Evolutionary conservation across 352 stramenopile species (phyloP).

Genomic region (Globisporangium sylvaticum): DNA sequence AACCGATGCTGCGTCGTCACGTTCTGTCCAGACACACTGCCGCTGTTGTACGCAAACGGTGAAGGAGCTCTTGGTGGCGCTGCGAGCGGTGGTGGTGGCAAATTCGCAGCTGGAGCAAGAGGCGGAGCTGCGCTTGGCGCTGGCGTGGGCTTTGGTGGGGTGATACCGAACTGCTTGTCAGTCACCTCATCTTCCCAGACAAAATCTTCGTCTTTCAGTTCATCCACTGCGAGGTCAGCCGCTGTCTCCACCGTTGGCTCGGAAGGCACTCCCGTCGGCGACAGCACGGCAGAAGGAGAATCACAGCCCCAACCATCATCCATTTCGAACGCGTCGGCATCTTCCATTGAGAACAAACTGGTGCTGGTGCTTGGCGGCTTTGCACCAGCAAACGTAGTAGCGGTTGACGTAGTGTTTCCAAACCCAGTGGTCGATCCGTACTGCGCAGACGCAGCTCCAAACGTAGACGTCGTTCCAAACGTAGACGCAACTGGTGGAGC

Average conservation of each 20-base stretch:
- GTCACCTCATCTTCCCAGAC: constrained; percentile 42
- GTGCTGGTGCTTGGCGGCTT: constrained; percentile 23
- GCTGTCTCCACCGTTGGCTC: constrained; percentile 27
- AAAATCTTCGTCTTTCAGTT: constrained; percentile 32
- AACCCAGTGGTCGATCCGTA: not conserved
- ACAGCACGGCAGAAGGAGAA: constrained; percentile 67
- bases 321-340: constrained; percentile 49
- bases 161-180: constrained; percentile 16
- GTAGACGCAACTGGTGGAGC: not conserved
- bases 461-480: constrained; percentile 2
- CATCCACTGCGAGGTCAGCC: not conserved
- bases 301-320: constrained; percentile 74
- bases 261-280: constrained; percentile 50
- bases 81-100: not conserved
- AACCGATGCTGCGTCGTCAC: constrained; percentile 3
- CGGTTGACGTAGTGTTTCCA: constrained; percentile 2
- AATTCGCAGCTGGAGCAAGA: not conserved
- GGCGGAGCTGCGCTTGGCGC: not conserved
- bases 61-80: not conserved
- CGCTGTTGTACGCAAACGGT: constrained; percentile 4
- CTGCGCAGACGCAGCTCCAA: not conserved
- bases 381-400: constrained; percentile 1
- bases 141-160: constrained; percentile 13
- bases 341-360: constrained; percentile 77
- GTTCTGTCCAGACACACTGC: not conserved